Base-by-base conservation (phyloP, 1,284 basidiomycete genomes). In the Ceratobasidium sp. region DNA sequence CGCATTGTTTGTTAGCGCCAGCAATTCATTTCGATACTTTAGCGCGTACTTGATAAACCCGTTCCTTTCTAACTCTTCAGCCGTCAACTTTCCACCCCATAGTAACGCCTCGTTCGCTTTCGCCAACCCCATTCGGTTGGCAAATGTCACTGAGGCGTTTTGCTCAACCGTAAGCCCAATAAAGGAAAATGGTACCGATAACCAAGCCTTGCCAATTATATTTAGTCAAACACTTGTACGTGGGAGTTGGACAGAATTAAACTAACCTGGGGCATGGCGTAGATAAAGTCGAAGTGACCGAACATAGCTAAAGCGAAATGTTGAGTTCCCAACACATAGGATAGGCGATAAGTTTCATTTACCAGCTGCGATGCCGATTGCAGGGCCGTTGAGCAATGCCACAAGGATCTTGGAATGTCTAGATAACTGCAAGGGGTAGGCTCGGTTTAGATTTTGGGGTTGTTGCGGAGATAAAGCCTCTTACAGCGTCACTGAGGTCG, bases 321-420 rank as follows among this genome's bases (percentile, higher is more conserved):
- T 31, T 36, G 72, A 53, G 51, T 50, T 45, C 65, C 11, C 22
- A 44, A 44, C 24, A 56, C 54, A 36, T 33, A 31, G 36, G 56
- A 14, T 36, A 31, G 41, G 47, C n/a, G 24, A 24, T 4, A 31
- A 77, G 11, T 11, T 41, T 41, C 79, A 54, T 24, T 15, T 77
- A 89, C 91, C 90, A 76, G 91, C 89, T 44, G 89, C 87, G 72
- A 92, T 92, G 19, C 91, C 91, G 87, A 92, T 88, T 4, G 91
- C 91, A 53, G 91, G 91, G 0, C 91, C 91, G 77, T 92, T 91
- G 19, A 92, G 78, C 27, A 90, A 90, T 33, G 90, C 90, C 31
- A 92, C 87, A 22, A 84, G 79, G 7, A 92, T 83, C 80, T 92
- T 92, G 77, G 84, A 85, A 77, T 92, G 91, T 0, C 85, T 86